Evolutionary conservation across 106 monocot genomes (phyloP), one percentile per base, ranked within the genome.

Genomic region (Hemerocallis citrina): DNA sequence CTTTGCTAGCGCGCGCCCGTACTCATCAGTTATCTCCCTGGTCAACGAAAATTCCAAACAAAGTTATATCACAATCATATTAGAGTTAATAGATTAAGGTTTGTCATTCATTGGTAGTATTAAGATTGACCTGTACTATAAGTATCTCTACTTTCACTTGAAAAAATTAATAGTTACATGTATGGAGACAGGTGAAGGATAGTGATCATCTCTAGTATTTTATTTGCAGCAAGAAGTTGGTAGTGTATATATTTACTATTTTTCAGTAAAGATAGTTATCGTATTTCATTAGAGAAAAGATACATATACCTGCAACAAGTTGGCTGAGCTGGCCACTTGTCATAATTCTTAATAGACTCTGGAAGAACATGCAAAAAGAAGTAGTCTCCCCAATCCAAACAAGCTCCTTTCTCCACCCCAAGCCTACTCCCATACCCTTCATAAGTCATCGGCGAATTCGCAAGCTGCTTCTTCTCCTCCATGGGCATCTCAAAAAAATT

Each of bases 301-400:
- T n/a, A n/a, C n/a, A 13, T 5, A 3, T 69, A 84, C 84, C 75
- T 85, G 66, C 71, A 78, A 42, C 68, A 65, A 14, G 23, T 1
- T 0, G 85, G 89, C 0, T 47, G 20, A 5, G 65, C 12, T 0
- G 91, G 91, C 91, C 91, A 91, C 32, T 74, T 80, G 19, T 40
- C 22, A 13, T 33, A 44, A 55, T 77, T 68, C 39, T 66, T 76
- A 8, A 31, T 11, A 1, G 28, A 49, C 0, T 20, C 9, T 0
- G 92, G 92, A 7, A 67, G 65, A 50, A 83, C 52, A 30, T 81
- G 36, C 43, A 92, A 77, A 57, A 72, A 92, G 75, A 56, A 92
- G 72, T 83, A 92, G 61, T 92, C 92, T 0, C 83, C 79, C 92
- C 92, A 92, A 34, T 92, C 92, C 20, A 92, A 78, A 43, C 55